These are phyloP conservation scores for Lupinus albus DNA, from an alignment of 306 rosid species.

Conservation along the genomic window DNA sequence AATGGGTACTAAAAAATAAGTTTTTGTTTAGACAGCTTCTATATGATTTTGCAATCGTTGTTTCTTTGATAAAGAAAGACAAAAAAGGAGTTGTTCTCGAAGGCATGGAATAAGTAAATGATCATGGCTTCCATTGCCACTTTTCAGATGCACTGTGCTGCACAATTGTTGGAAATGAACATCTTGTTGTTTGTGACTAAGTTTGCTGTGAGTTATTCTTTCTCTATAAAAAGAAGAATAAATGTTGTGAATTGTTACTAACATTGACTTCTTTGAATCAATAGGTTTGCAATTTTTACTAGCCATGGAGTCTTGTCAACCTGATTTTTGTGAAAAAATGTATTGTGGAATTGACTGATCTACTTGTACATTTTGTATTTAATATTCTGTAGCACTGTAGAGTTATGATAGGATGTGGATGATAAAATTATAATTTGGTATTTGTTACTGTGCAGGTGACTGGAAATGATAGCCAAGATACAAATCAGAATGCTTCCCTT, in stretches of 20 bases:
- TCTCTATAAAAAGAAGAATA: background rate
- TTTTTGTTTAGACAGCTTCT: background rate
- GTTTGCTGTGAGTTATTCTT: background rate
- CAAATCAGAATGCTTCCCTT: slow-evolving; percentile 51
- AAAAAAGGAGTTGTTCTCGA: no score
- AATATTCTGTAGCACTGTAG: background rate
- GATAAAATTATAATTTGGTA: slow-evolving; percentile 30
- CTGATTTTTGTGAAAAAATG: slow-evolving; percentile 13
- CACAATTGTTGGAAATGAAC: background rate
- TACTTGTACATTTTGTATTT: background rate
- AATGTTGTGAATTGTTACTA: background rate
- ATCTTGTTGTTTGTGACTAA: background rate
- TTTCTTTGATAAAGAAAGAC: background rate
- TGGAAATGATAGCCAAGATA: slow-evolving; percentile 53
- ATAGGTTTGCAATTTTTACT: slow-evolving; percentile 1
- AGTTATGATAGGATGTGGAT: no score
- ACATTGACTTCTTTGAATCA: slow-evolving; percentile 26
- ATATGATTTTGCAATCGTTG: slow-evolving; percentile 1
- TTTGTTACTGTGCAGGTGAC: slow-evolving; percentile 59
- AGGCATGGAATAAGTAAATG: background rate
- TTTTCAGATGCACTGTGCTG: background rate
- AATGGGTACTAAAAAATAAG: background rate
- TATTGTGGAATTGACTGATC: background rate
- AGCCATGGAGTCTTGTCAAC: slow-evolving; percentile 1
- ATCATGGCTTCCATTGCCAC: background rate